Base-by-base conservation (phyloP, 2,329 filamentous ascomycete genomes). In the Tolypocladium pustulatum region DNA sequence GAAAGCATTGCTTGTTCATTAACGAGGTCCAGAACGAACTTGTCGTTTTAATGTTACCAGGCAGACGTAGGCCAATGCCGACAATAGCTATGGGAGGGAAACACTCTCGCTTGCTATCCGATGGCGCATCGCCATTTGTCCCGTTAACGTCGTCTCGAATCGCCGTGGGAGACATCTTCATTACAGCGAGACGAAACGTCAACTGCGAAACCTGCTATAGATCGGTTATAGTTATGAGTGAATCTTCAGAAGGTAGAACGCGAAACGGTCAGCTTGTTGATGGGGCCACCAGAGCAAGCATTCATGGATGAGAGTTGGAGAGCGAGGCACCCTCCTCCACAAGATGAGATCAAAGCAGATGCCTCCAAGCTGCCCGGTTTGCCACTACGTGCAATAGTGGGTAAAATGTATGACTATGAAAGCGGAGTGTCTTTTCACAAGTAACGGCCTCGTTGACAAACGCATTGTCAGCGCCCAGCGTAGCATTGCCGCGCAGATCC, bases 31-130 rank as follows among this genome's bases (percentile, higher is more conserved):
- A 77, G 60, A 77, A 73, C 54, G 75, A 70, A 30, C 65, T 67
- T 10, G 69, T 69, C n/a, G 65, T 72, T 17, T 68, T 63, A n/a
- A 74, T 70, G 46, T 68, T 68, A 3, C 74, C 73, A 0, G 74
- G 73, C 58, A 76, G 67, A 22, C 73, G 71, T 61, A 73, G 75
- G 6, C 70, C 69, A 68, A 77, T 74, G 55, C 75, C 75, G 32
- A 75, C 67, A 52, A 76, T 71, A 58, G 74, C 74, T 25, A 76
- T 69, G 54, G 72, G 73, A 32, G 27, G 15, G 15, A 53, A 53
- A 20, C 3, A 17, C 7, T 30, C 49, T 34, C 34, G 49, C 20
- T 53, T 30, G 30, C 27, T 12, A 6, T 53, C 51, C 17, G 30
- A 53, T 12, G 15, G 51, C 1, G 30, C 12, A 17, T 36, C 34